These are phyloP conservation scores for Pestalotiopsis sp. DNA, from an alignment of 2,329 filamentous ascomycete species.

Conservation along the genomic window DNA sequence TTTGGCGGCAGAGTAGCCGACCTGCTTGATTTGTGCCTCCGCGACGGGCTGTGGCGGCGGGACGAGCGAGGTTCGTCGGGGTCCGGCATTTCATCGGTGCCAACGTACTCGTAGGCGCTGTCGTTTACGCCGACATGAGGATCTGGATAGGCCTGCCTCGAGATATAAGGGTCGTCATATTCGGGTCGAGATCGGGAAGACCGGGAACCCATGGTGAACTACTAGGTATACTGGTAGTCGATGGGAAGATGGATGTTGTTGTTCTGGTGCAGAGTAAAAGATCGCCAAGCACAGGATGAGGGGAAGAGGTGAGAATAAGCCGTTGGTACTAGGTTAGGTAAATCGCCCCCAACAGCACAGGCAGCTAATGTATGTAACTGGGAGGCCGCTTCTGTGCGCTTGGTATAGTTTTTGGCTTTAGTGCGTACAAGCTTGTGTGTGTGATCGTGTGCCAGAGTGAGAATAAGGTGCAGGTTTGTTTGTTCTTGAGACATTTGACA, in stretches of 20 bases:
- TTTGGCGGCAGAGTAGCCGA: slow-evolving; percentile 8
- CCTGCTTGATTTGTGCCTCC: slow-evolving; percentile 2
- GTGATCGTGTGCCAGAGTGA: background rate
- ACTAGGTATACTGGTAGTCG: background rate
- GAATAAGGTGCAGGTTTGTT: background rate
- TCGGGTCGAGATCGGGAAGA: slow-evolving; percentile 11
- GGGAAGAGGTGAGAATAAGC: background rate
- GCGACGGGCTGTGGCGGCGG: background rate
- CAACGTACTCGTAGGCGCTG: slow-evolving; percentile 16
- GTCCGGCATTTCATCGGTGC: slow-evolving; percentile 14
- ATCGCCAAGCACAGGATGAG: background rate
- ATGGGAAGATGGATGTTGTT: background rate
- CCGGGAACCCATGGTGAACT: slow-evolving; percentile 8
- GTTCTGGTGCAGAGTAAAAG: background rate
- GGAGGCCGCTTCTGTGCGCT: background rate
- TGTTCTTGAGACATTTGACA: background rate
- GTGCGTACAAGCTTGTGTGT: background rate
- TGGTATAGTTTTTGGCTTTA: background rate
- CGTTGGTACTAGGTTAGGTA: background rate
- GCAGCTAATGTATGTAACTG: background rate
- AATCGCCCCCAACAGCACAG: background rate
- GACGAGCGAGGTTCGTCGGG: slow-evolving; percentile 6
- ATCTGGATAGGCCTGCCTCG: slow-evolving; percentile 13
- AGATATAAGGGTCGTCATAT: slow-evolving; percentile 12
- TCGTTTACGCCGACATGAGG: slow-evolving; percentile 8